Base-by-base conservation (phyloP, 371 early-diverging fungal species). In the Entomophthora muscae region DNA sequence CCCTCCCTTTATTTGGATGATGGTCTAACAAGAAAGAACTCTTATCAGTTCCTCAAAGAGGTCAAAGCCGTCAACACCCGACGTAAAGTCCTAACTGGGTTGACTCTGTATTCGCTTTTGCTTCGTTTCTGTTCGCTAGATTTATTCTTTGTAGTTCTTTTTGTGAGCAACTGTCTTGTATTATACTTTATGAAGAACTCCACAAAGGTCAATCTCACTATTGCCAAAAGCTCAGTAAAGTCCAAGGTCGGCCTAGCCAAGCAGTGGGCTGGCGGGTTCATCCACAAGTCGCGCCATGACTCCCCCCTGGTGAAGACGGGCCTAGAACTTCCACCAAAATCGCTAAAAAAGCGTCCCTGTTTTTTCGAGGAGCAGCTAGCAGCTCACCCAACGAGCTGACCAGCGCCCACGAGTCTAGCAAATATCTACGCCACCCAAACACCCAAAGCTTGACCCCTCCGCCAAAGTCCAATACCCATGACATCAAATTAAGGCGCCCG, bases 191-290 rank as follows among this genome's bases (percentile, higher is more conserved):
- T 78, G 73, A 78, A 78, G 57, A 76, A 78, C 57, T 73, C 76
- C 3, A 73, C 75, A 31, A 69, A 70, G 26, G 69, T 78, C 66
- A 78, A 76, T 57, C 71, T 78, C 12, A 73, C 70, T 31, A 72
- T 77, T 73, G 78, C 78, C 52, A 77, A 77, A 66, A 59, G 64
- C 55, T 66, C 27, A 29, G 55, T 61, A 21, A 52, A 66, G 32
- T 57, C 52, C 13, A 24, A 26, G 17, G 28, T 32, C 1, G 42
- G 24, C 26, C 21, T 13, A 73, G 76, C 76, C 0, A 74, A 74
- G 55, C 76, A 75, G 62, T 77, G 78, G 78, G 76, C 75, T 3
- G 78, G 78, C 32, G 65, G 74, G n/a, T n/a, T n/a, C n/a, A n/a
- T n/a, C n/a, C n/a, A 1, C 60, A 52, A 28, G 22, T 33, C 57